A percentile compares a stretch with the other conserved stretches of the same genome.
Evolutionary conservation across 805 yeast species (phyloP).

Genomic region (Candida quercuum): DNA sequence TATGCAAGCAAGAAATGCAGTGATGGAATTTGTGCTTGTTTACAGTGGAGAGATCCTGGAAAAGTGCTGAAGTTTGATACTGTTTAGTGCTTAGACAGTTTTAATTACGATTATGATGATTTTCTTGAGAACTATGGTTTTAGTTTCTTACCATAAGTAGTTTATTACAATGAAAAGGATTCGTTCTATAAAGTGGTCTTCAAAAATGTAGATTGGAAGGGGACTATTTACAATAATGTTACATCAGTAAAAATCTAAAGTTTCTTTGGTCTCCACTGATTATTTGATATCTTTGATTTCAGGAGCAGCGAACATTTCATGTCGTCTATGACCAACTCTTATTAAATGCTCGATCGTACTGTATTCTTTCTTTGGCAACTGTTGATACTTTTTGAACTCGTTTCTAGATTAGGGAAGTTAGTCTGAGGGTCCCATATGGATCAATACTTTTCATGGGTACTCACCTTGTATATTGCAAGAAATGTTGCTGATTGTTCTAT

Average conservation of each 20-base stretch:
- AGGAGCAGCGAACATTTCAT: conserved; percentile 67
- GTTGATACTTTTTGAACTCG: conserved; percentile 59
- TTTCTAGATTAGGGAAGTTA: conserved; percentile 23
- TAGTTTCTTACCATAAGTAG: no score
- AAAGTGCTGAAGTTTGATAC: background rate
- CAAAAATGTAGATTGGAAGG: background rate
- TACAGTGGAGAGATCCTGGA: conserved; percentile 38
- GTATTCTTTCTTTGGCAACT: conserved; percentile 71
- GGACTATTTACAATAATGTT: no score
- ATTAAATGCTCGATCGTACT: conserved; percentile 80
- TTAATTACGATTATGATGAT: no score
- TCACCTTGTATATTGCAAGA: conserved; percentile 29
- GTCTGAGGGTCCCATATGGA: no score
- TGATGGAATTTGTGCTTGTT: conserved; percentile 65
- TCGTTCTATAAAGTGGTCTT: no score
- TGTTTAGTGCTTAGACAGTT: no score
- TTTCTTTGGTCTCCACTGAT: background rate
- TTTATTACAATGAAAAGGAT: no score
- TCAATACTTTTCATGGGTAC: no score
- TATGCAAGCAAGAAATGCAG: conserved; percentile 73
- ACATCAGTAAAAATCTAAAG: no score
- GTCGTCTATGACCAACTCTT: conserved; percentile 66
- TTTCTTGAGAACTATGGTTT: no score
- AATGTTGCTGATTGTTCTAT: conserved; percentile 37
- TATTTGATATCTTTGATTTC: conserved; percentile 58